Evolutionary conservation across 805 yeast genomes (phyloP).

Genomic region (Cephaloascus fragrans): DNA sequence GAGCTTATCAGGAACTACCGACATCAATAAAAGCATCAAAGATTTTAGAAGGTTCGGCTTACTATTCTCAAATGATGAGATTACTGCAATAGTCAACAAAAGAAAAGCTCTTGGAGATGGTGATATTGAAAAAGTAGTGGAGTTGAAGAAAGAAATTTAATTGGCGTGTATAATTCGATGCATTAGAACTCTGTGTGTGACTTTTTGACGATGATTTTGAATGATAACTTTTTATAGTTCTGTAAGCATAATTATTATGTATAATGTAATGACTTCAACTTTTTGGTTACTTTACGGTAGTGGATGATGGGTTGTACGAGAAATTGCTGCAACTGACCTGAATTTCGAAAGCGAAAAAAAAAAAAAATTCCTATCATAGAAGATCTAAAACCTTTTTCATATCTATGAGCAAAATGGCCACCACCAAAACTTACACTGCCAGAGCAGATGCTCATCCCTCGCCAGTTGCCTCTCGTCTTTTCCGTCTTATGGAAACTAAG

Average conservation of each 20-base stretch:
- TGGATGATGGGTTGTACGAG: no score
- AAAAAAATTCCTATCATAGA: no score
- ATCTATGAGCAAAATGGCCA: conserved; percentile 16
- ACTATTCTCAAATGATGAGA: conserved; percentile 31
- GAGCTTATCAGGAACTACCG: conserved; percentile 16
- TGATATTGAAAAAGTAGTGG: conserved; percentile 3
- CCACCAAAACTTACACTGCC: conserved; percentile 38
- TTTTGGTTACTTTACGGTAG: no score
- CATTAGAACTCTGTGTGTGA: no score
- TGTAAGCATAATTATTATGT: no score
- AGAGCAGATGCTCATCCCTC: conserved; percentile 69
- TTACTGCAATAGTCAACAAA: conserved; percentile 25
- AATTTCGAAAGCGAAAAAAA: no score
- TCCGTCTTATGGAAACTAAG: conserved; percentile 67
- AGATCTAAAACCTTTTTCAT: no score
- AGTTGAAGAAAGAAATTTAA: background rate
- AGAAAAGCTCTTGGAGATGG: conserved; percentile 26
- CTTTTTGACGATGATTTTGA: no score
- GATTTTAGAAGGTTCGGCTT: conserved; percentile 64
- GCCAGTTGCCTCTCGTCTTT: conserved; percentile 68
- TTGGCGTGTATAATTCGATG: no score
- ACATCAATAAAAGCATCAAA: conserved; percentile 36
- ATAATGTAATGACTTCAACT: no score
- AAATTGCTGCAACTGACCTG: no score
- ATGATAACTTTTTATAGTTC: no score